These are phyloP conservation scores for Fusarium xyrophilum DNA, from an alignment of 2,329 filamentous ascomycete species.

Conservation along the genomic window DNA sequence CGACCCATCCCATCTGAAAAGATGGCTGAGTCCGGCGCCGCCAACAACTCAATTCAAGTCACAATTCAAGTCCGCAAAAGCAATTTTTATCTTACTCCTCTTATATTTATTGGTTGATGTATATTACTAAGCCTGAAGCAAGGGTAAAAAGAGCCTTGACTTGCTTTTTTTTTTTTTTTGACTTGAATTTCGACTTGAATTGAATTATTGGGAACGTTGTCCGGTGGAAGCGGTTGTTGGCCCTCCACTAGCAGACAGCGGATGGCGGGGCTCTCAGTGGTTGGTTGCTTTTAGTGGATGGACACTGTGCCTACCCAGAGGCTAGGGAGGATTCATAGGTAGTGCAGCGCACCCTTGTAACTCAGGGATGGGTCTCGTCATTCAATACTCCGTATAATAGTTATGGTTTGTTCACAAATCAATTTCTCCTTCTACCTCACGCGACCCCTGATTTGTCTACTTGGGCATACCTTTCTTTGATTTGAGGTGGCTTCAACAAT, in stretches of 20 bases:
- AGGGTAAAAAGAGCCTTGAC: too few species aligned
- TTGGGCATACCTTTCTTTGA: background rate
- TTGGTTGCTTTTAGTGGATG: conserved; percentile 2
- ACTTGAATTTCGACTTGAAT: too few species aligned
- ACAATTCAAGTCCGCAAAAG: too few species aligned
- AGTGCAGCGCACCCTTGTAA: conserved; percentile 6
- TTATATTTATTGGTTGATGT: too few species aligned
- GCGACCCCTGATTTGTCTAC: conserved; percentile 15
- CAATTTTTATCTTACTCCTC: too few species aligned
- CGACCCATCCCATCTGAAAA: conserved; percentile 18
- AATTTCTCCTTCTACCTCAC: conserved; percentile 33
- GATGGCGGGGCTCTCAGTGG: conserved; percentile 22
- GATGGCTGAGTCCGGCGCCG: conserved; percentile 23
- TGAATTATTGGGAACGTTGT: too few species aligned
- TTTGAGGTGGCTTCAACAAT: background rate
- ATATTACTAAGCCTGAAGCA: too few species aligned
- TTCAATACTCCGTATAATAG: too few species aligned
- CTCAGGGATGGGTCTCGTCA: conserved; percentile 3
- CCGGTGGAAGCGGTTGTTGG: conserved; percentile 17
- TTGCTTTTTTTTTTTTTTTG: too few species aligned
- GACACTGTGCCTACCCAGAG: background rate
- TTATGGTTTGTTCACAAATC: background rate
- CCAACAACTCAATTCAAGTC: too few species aligned
- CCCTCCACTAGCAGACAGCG: conserved; percentile 19
- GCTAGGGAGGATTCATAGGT: background rate